A percentile compares a stretch with the other conserved stretches of the same genome.
phyloP scores from a whole-genome alignment of 1,284 basidiomycete genomes.

The Naganishia cerealis region DNA sequence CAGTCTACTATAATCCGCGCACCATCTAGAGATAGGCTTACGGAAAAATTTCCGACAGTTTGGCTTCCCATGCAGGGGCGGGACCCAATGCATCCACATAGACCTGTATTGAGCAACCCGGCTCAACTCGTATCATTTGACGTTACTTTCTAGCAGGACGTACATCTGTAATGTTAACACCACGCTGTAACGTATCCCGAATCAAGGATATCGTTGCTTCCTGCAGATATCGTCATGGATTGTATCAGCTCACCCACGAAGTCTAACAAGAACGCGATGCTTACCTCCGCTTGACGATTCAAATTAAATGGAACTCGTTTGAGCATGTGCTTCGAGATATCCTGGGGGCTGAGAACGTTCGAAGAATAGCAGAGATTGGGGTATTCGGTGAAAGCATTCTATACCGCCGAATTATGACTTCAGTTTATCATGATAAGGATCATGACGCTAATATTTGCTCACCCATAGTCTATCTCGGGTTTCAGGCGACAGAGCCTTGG shows the following conservation, averaged over 20 bases:
- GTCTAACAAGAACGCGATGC: neutral
- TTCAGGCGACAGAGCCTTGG: slow-evolving; percentile 80
- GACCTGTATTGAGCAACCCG: slow-evolving; percentile 60
- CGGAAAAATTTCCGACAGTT: slow-evolving; percentile 75
- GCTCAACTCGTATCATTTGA: neutral
- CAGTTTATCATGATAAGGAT: slow-evolving; percentile 58
- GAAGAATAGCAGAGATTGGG: slow-evolving; percentile 56
- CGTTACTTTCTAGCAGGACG: slow-evolving; percentile 29
- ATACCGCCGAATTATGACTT: slow-evolving; percentile 52
- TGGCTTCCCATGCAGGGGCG: slow-evolving; percentile 77
- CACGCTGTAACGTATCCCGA: slow-evolving; percentile 72
- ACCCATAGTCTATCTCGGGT: slow-evolving; percentile 59
- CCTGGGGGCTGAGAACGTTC: slow-evolving; percentile 64
- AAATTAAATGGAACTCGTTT: slow-evolving; percentile 78
- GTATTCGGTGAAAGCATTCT: slow-evolving; percentile 45
- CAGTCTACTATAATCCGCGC: neutral
- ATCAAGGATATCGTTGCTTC: slow-evolving; percentile 88
- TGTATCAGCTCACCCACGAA: neutral
- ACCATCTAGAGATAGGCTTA: slow-evolving; percentile 10
- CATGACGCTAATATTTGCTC: slow-evolving; percentile 6
- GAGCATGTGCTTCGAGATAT: slow-evolving; percentile 89
- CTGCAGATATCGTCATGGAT: slow-evolving; percentile 34
- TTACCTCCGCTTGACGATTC: slow-evolving; percentile 78
- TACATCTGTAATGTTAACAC: slow-evolving; percentile 80
- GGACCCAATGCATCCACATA: slow-evolving; percentile 94